A percentile compares a stretch with the other conserved stretches of the same genome.
phyloP scores from a whole-genome alignment of 2,329 filamentous ascomycete genomes.

The Hypomyces perniciosus region DNA sequence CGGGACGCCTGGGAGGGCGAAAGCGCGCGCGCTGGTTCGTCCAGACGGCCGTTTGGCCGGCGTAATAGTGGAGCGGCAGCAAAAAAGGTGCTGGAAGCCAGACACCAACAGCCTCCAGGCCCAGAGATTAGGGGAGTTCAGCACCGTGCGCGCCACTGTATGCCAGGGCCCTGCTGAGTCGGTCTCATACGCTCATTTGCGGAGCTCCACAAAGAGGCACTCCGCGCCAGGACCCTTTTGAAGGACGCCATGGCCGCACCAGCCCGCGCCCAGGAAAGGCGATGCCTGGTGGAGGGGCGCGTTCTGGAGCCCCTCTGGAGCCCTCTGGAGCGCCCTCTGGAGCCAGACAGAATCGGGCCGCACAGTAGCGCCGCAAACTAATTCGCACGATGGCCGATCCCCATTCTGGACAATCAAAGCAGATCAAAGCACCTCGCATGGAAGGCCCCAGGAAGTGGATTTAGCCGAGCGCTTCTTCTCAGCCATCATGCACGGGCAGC shows the following conservation, averaged over 20 bases:
- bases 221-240: not conserved
- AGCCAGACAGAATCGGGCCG: conserved; percentile 13
- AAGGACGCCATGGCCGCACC: not conserved
- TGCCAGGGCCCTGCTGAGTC: not conserved
- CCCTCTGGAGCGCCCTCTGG: conserved; percentile 1
- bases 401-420: conserved; percentile 1
- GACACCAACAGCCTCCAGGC: conserved; percentile 5
- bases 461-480: not conserved
- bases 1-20: conserved; percentile 20
- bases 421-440: not conserved
- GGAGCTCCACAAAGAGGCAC: conserved; percentile 12
- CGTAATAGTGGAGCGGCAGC: conserved; percentile 48
- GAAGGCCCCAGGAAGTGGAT: not conserved
- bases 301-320: not conserved
- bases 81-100: conserved; percentile 13
- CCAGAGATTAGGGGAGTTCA: not conserved
- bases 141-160: conserved; percentile 4
- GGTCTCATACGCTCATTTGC: conserved; percentile 7
- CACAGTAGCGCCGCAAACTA: conserved; percentile 14
- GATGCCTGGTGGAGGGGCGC: not conserved
- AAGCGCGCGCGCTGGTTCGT: conserved; percentile 28
- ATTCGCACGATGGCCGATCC: conserved; percentile 13
- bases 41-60: conserved; percentile 51
- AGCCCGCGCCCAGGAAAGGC: not conserved
- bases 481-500: not conserved